Evolutionary conservation across 2,329 filamentous ascomycete genomes (phyloP).

Genomic region (Monosporascus sp.): DNA sequence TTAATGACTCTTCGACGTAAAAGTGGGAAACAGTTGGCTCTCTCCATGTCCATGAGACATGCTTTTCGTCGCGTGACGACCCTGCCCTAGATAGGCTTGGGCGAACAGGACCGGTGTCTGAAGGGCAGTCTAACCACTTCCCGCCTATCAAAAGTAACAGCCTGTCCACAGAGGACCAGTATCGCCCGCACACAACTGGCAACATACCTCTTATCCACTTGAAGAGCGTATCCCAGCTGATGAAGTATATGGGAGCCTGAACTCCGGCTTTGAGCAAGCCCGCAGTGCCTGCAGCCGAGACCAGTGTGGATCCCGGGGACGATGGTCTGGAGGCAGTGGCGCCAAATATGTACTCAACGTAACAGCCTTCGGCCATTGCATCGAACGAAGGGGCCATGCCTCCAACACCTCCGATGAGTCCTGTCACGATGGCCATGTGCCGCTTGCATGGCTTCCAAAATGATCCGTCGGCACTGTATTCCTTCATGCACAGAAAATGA

Average conservation of each 20-base stretch:
- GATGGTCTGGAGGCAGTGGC: not conserved
- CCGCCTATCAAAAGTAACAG: not conserved
- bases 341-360: conserved; percentile 1
- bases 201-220: not conserved
- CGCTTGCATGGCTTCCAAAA: not conserved
- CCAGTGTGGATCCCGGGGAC: not conserved
- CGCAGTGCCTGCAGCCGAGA: not conserved
- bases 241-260: not conserved
- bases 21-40: not conserved
- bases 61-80: not conserved
- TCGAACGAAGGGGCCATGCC: not conserved
- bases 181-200: not conserved
- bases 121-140: not conserved
- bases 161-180: not conserved
- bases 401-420: not conserved
- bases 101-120: not conserved
- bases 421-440: conserved; percentile 2
- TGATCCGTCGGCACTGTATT: not conserved
- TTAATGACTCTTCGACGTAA: not conserved
- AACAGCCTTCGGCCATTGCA: not conserved
- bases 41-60: not conserved
- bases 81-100: not conserved
- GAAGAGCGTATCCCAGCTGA: not conserved
- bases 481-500: conserved; percentile 3
- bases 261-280: not conserved